A percentile compares a stretch with the other conserved stretches of the same genome.
These are phyloP conservation scores for Zostera marina DNA, from an alignment of 116 monocot genomes.

Conservation along the genomic window DNA sequence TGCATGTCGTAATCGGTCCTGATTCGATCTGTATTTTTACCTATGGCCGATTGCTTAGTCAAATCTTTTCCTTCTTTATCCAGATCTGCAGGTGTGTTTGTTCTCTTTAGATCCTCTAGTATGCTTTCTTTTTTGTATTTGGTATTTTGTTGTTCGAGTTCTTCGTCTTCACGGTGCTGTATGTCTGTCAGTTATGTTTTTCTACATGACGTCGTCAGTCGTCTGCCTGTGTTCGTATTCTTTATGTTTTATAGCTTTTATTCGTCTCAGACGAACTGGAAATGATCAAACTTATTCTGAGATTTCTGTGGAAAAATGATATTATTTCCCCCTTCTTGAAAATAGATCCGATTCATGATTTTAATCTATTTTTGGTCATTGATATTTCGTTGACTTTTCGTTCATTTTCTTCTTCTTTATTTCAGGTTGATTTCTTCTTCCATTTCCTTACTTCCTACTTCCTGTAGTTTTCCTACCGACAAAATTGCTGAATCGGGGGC, in stretches of 20 bases:
- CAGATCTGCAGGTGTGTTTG: constrained; percentile 1
- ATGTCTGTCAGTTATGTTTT: no score
- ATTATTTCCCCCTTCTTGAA: background rate
- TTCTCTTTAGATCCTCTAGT: background rate
- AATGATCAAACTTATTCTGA: background rate
- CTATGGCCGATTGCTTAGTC: no score
- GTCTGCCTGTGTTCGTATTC: background rate
- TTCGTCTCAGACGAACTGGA: background rate
- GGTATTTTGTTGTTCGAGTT: background rate
- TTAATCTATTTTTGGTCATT: background rate
- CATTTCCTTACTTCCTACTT: background rate
- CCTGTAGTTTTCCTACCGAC: background rate
- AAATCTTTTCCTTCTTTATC: background rate
- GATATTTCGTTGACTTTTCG: background rate
- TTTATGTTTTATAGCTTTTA: background rate
- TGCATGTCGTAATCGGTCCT: no score
- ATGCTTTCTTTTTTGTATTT: background rate
- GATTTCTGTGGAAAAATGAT: background rate
- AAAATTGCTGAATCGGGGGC: background rate
- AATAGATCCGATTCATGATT: background rate
- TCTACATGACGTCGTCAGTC: no score
- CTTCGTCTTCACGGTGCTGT: background rate
- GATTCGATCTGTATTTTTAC: no score
- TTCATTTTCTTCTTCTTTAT: background rate
- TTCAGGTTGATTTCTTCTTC: background rate